Evolutionary conservation across 192 early-diverging fungal species (phyloP).

Genomic region (Phlyctochytrium planicorne): DNA sequence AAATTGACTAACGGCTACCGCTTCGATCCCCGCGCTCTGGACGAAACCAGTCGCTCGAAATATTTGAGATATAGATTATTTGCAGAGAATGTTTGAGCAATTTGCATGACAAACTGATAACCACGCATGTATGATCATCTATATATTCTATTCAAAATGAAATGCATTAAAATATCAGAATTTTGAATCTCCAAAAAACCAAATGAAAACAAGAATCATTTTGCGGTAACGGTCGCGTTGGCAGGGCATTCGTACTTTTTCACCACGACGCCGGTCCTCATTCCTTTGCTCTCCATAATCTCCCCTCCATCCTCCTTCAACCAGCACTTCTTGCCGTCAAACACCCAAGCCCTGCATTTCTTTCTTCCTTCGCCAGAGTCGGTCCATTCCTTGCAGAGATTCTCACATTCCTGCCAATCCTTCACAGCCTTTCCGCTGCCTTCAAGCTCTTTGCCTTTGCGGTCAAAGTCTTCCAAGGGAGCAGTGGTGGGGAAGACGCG

Average conservation of each 20-base stretch:
- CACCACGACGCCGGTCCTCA: conserved; percentile 24
- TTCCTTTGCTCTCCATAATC: conserved; percentile 12
- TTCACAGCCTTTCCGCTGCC: conserved; percentile 6
- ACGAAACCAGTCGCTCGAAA: no score
- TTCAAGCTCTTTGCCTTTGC: background rate
- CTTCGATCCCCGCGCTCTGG: no score
- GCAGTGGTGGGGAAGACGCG: background rate
- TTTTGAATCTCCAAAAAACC: no score
- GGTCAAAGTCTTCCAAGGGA: background rate
- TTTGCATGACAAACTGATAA: no score
- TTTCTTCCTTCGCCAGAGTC: background rate
- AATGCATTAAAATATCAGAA: no score
- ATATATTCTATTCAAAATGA: no score
- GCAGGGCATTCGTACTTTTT: conserved; percentile 19
- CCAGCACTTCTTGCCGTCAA: conserved; percentile 20
- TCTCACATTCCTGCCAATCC: conserved; percentile 10
- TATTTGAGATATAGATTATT: no score
- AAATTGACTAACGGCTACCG: no score
- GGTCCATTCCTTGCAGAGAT: conserved; percentile 6
- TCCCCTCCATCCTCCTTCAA: conserved; percentile 18
- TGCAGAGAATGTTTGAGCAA: no score
- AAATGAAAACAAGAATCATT: no score
- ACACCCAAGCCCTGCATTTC: conserved; percentile 25
- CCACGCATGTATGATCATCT: no score
- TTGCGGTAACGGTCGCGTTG: no score